Conservation (phyloP, 352 stramenopile genomes). For the Blastocystis sp. region DNA sequence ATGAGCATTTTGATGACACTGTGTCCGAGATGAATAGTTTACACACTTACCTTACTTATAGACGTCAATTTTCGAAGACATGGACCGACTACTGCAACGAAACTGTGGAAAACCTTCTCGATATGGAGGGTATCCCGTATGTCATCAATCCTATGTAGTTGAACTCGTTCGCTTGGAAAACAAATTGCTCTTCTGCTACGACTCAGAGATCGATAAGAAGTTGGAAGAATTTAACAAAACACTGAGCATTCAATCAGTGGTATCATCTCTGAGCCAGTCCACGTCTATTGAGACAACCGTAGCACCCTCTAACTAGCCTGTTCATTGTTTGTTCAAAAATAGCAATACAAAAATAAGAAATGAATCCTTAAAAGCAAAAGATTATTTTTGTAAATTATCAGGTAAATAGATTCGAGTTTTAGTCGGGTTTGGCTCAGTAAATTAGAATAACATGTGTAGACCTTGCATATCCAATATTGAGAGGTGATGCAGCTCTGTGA, state of each 20-base stretch:
- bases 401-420: not conserved
- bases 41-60: not conserved
- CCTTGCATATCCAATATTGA: not conserved
- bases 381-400: not conserved
- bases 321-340: too few species aligned
- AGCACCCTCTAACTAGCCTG: too few species aligned
- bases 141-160: not conserved
- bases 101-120: slow-evolving; percentile 11
- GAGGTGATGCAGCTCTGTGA: slow-evolving; percentile 49
- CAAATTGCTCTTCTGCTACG: slow-evolving; percentile 25
- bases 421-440: not conserved
- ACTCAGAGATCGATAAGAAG: not conserved
- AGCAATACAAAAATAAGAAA: too few species aligned
- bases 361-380: too few species aligned
- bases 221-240: not conserved
- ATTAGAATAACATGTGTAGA: not conserved
- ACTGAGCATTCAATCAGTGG: not conserved
- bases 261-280: not conserved
- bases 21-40: slow-evolving; percentile 11
- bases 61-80: slow-evolving; percentile 7
- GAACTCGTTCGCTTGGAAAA: slow-evolving; percentile 18
- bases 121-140: not conserved
- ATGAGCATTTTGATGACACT: slow-evolving; percentile 31
- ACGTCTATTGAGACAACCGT: too few species aligned
- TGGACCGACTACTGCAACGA: slow-evolving; percentile 37